Evolutionary conservation across 2,329 filamentous ascomycete species (phyloP).

Genomic region (Rugonectria rugulosa): DNA sequence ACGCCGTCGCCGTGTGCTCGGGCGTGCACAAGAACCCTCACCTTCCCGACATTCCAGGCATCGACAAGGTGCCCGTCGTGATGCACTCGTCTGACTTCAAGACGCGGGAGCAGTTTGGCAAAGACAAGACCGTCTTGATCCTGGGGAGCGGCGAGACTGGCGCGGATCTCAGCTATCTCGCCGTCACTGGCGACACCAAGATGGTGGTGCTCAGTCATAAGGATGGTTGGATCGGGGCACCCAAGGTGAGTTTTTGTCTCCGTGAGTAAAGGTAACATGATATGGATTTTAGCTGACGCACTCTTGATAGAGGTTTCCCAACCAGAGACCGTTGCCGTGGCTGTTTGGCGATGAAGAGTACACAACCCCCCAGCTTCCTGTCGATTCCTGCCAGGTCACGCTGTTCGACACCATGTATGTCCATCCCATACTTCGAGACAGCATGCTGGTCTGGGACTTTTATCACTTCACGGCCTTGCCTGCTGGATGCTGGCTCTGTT

Average conservation of each 20-base stretch:
- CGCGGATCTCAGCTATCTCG: constrained; percentile 51
- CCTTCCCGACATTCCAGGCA: constrained; percentile 46
- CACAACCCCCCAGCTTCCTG: constrained; percentile 16
- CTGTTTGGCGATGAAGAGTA: constrained; percentile 23
- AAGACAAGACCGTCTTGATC: constrained; percentile 49
- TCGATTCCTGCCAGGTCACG: constrained; percentile 48
- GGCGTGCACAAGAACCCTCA: constrained; percentile 50
- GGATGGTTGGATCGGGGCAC: constrained; percentile 44
- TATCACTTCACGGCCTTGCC: constrained; percentile 18
- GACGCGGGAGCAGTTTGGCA: constrained; percentile 47
- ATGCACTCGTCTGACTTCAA: constrained; percentile 54
- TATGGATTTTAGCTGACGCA: background rate
- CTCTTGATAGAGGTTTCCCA: constrained; percentile 3
- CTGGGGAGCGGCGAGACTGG: constrained; percentile 53
- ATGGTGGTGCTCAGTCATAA: constrained; percentile 51
- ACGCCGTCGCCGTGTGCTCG: constrained; percentile 54
- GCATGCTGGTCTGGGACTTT: constrained; percentile 21
- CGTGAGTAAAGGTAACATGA: background rate
- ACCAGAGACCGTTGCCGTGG: constrained; percentile 23
- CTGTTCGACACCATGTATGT: constrained; percentile 54
- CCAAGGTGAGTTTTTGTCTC: constrained; percentile 16
- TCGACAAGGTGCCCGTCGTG: constrained; percentile 45
- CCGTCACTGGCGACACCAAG: constrained; percentile 48
- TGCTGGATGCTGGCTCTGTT: constrained; percentile 28
- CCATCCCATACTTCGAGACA: constrained; percentile 41